phyloP scores from a whole-genome alignment of 306 rosid genomes.

The Citrullus mucosospermus region DNA sequence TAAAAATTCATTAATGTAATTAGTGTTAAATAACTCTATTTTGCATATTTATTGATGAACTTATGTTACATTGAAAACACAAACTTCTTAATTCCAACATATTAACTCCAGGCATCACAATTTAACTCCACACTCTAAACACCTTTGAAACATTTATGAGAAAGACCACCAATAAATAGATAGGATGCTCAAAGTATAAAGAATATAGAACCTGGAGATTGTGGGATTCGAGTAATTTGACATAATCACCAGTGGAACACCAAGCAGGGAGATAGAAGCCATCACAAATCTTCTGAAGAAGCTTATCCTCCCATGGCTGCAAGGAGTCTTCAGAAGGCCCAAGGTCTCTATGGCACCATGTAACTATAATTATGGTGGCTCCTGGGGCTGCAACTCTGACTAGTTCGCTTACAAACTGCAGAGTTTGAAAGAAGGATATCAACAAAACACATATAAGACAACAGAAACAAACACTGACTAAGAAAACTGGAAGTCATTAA shows the following conservation, averaged over 20 bases:
- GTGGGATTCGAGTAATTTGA: slow-evolving; percentile 38
- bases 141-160: too few species aligned
- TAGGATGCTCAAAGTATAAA: neutral
- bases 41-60: too few species aligned
- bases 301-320: slow-evolving; percentile 54
- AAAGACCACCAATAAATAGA: neutral
- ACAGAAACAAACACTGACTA: neutral
- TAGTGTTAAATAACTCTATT: too few species aligned
- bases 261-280: slow-evolving; percentile 83
- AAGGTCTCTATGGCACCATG: slow-evolving; percentile 96
- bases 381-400: slow-evolving; percentile 90
- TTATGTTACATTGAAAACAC: too few species aligned
- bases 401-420: slow-evolving; percentile 73
- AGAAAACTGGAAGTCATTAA: neutral
- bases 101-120: too few species aligned
- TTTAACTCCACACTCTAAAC: too few species aligned
- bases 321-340: slow-evolving; percentile 42
- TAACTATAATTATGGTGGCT: slow-evolving; percentile 63
- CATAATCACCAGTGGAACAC: slow-evolving; percentile 81
- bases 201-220: slow-evolving; percentile 37
- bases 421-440: neutral
- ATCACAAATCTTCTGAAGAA: slow-evolving; percentile 61
- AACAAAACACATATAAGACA: neutral
- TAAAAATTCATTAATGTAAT: too few species aligned
- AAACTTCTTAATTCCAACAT: too few species aligned